These are phyloP conservation scores for Coriolopsis trogii DNA, from an alignment of 1,284 basidiomycete species.

Conservation along the genomic window DNA sequence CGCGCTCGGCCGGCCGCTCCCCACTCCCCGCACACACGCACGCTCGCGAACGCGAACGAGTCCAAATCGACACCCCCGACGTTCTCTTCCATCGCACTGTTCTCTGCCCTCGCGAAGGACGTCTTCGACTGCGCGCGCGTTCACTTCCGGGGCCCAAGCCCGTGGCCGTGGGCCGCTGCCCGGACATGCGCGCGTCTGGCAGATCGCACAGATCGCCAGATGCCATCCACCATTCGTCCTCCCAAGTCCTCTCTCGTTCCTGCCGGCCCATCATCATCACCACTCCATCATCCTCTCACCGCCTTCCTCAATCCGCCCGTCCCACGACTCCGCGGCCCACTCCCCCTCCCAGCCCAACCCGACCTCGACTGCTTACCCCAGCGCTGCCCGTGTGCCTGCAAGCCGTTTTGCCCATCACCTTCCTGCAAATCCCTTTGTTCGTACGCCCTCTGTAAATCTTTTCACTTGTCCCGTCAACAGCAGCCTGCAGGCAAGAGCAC, in stretches of 20 bases:
- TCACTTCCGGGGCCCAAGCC: neutral
- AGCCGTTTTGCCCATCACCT: too few relatives aligned
- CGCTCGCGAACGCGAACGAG: neutral
- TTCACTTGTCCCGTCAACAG: too few relatives aligned
- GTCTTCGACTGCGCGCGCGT: neutral
- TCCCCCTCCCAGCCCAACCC: neutral
- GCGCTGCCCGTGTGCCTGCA: too few relatives aligned
- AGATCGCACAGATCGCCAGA: slow-evolving; percentile 1
- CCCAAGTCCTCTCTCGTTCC: slow-evolving; percentile 1
- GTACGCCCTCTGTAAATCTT: too few relatives aligned
- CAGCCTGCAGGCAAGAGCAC: too few relatives aligned
- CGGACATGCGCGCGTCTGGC: neutral
- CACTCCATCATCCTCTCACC: neutral
- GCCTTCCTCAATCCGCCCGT: neutral
- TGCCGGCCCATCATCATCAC: neutral
- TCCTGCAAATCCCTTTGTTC: too few relatives aligned
- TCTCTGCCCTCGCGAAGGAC: neutral
- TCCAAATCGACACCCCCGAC: neutral
- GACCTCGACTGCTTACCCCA: neutral
- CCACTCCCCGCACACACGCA: neutral
- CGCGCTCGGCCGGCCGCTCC: neutral
- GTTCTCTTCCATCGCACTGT: neutral
- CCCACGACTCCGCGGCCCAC: neutral
- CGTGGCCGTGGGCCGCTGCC: neutral
- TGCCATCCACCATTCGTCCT: neutral